Evolutionary conservation across 768 basidiomycete genomes (phyloP), one percentile per base, ranked within the genome.

Genomic region (Gloeophyllum trabeum): DNA sequence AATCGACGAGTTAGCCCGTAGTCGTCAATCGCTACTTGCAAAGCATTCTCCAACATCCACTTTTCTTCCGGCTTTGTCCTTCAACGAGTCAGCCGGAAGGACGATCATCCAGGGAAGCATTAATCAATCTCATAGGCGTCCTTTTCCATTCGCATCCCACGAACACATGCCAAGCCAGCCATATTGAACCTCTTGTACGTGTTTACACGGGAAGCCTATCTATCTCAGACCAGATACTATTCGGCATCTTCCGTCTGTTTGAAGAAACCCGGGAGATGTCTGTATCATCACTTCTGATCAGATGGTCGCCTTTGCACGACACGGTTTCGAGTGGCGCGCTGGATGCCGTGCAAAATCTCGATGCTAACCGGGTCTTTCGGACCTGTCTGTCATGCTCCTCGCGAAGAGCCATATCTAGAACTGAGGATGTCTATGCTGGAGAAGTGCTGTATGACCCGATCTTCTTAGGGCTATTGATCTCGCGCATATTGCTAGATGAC

Each of bases 111-210:
- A 69, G 78, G 18, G 65, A 71, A 19, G 60, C 66, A 2, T 54
- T 85, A 22, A 64, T 81, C 26, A 50, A 60, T n/a, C 58, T 87
- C 1, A 60, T 93, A 3, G 67, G 76, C 35, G 59, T 62, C 3
- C 66, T 94, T 1, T 96, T 93, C 65, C 58, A 71, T 43, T 68
- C 81, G 12, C 80, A 92, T 52, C 87, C 91, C 0, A 60, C 67
- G 10, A 89, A 89, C 51, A 83, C 90, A 2, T 93, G 87, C 52
- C 93, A 94, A 55, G 70, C 80, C 6, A 81, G 75, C 3, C 88
- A 93, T 48, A 61, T 93, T 35, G 79, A 86, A 36, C 88, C 87
- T 1, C 66, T 98, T 25, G 59, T 85, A 35, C 63, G 61, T 16
- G 62, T 91, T 1, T 97, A 97, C 55, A 61, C 71, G 6, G 93